Conservation (phyloP, 495 filamentous ascomycete species). For the Neurospora cerealis region DNA sequence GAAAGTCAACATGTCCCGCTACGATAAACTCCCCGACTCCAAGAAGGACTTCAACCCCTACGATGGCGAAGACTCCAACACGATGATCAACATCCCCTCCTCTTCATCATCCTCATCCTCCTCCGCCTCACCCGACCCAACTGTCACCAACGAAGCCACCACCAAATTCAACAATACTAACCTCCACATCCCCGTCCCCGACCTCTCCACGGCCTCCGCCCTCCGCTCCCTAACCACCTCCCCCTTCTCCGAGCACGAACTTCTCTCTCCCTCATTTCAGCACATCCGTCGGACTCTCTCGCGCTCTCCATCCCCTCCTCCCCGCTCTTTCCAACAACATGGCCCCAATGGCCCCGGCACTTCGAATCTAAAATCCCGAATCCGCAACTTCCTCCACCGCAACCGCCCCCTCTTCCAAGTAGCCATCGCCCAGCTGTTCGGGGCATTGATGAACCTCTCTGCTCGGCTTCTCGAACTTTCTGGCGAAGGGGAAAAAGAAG, state of each 20-base stretch:
- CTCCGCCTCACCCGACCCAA: not conserved
- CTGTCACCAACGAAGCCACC: not conserved
- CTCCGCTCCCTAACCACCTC: slow-evolving; percentile 24
- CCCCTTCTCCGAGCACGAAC: slow-evolving; percentile 15
- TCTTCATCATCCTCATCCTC: not conserved
- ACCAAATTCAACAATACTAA: not conserved
- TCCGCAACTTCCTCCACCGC: slow-evolving; percentile 24
- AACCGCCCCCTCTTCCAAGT: slow-evolving; percentile 73
- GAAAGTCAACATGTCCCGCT: not conserved
- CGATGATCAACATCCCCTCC: not conserved
- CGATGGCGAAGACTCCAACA: not conserved
- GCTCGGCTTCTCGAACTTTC: slow-evolving; percentile 70
- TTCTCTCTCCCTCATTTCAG: not conserved
- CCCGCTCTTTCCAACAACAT: not conserved
- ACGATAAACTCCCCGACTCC: not conserved
- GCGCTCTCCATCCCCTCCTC: slow-evolving; percentile 7
- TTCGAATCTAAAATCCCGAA: not conserved
- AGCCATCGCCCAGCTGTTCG: slow-evolving; percentile 70
- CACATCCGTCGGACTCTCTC: not conserved
- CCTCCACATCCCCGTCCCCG: not conserved
- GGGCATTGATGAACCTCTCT: slow-evolving; percentile 77
- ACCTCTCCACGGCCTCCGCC: not conserved
- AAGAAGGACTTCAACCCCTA: not conserved
- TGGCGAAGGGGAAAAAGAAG: slow-evolving; percentile 36
- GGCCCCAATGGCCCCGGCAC: too few species aligned